Conservation (phyloP, 176 grass and related monocot genomes). For the Triticum timopheevii region DNA sequence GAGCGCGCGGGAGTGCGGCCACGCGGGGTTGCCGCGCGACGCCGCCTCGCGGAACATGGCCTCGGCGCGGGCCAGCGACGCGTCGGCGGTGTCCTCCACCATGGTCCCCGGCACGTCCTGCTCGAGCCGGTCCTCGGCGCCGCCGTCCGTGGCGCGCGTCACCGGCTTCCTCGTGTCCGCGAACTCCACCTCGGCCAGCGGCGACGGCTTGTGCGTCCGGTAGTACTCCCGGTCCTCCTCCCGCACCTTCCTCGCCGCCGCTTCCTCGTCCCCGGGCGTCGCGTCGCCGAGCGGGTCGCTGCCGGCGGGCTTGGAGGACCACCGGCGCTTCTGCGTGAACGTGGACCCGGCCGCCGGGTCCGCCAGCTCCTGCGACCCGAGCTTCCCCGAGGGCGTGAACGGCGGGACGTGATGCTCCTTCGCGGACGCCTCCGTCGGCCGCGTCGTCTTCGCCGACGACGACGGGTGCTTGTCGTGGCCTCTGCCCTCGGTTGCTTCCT, state of each 20-base stretch:
- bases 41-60: constrained; percentile 53
- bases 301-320: neutral
- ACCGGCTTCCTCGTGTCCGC: constrained; percentile 76
- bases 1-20: constrained; percentile 75
- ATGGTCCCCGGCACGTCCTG: constrained; percentile 17
- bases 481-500: neutral
- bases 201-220: constrained; percentile 75
- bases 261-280: constrained; percentile 12
- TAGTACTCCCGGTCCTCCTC: constrained; percentile 65
- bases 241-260: constrained; percentile 23
- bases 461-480: neutral
- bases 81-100: constrained; percentile 66
- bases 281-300: constrained; percentile 26
- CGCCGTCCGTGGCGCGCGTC: constrained; percentile 39
- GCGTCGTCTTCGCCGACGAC: neutral
- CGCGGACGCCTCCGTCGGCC: neutral
- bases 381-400: constrained; percentile 55
- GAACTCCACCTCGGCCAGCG: constrained; percentile 65
- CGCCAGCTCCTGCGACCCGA: constrained; percentile 43
- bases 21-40: constrained; percentile 46
- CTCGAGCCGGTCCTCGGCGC: neutral
- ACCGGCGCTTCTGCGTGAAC: constrained; percentile 58
- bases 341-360: neutral
- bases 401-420: constrained; percentile 37
- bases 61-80: constrained; percentile 59